Percentiles rank a stretch among this genome's conserved stretches.
Evolutionary conservation across 2,329 filamentous ascomycete species (phyloP).

Genomic region (Niveomyces coronatus): DNA sequence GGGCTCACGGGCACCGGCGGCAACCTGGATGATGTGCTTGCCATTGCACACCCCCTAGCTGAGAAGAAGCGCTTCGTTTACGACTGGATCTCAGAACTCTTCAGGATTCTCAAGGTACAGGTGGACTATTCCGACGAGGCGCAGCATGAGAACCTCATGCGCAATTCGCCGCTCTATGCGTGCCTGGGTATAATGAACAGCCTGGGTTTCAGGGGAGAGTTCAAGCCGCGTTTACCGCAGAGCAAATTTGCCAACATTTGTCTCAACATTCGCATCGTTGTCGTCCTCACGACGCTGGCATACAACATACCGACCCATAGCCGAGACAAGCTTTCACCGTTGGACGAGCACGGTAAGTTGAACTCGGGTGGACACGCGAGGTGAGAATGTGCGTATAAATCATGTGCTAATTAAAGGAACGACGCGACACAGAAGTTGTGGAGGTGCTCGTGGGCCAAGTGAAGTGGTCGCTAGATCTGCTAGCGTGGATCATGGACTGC

Average conservation of each 20-base stretch:
- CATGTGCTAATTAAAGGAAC: constrained; percentile 11
- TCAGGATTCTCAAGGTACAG: constrained; percentile 58
- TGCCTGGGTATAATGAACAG: constrained; percentile 72
- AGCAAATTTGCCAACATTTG: constrained; percentile 67
- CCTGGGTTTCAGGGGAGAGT: constrained; percentile 60
- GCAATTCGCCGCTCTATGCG: constrained; percentile 62
- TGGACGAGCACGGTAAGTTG: constrained; percentile 46
- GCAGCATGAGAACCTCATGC: constrained; percentile 59
- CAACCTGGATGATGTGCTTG: constrained; percentile 62
- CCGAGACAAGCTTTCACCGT: constrained; percentile 45
- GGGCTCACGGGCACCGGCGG: constrained; percentile 33
- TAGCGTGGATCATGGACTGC: constrained; percentile 51
- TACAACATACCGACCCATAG: constrained; percentile 44
- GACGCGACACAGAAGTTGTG: constrained; percentile 60
- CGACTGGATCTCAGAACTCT: constrained; percentile 55
- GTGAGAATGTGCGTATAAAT: neutral
- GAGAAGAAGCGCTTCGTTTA: constrained; percentile 39
- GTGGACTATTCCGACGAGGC: constrained; percentile 76
- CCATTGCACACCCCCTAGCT: constrained; percentile 46
- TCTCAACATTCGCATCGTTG: constrained; percentile 63
- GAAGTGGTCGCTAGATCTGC: constrained; percentile 67
- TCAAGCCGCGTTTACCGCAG: constrained; percentile 49
- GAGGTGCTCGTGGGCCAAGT: constrained; percentile 63
- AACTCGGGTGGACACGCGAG: neutral
- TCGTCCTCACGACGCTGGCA: constrained; percentile 54